Percentiles rank a stretch among this genome's conserved stretches.
Conservation (phyloP, 2,329 filamentous ascomycete genomes). For the Amphichorda felina region DNA sequence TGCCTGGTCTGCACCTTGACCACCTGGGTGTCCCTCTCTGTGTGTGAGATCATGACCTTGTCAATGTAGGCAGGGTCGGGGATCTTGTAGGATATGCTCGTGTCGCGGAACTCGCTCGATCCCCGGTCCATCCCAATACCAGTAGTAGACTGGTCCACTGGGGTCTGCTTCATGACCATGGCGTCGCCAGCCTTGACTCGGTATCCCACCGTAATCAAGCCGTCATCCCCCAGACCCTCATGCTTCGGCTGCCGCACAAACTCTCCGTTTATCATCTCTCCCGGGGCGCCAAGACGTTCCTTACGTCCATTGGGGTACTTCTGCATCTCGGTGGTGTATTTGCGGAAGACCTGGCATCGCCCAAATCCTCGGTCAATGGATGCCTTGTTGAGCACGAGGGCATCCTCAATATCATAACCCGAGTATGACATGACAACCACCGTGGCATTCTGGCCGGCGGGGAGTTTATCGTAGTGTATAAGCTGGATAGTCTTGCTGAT, state of each 20-base stretch:
- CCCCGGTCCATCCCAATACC: conserved; percentile 58
- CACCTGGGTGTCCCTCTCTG: conserved; percentile 73
- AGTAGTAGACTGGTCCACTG: conserved; percentile 63
- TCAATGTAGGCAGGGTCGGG: conserved; percentile 83
- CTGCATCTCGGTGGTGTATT: conserved; percentile 77
- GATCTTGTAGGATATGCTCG: conserved; percentile 67
- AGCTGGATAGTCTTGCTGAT: conserved; percentile 95
- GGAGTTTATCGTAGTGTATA: conserved; percentile 93
- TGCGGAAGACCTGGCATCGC: conserved; percentile 95
- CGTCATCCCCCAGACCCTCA: conserved; percentile 68
- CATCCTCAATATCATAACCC: conserved; percentile 98
- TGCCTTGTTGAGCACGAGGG: conserved; percentile 90
- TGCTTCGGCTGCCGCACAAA: conserved; percentile 50
- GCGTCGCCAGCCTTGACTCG: conserved; percentile 68
- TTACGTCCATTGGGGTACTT: conserved; percentile 74
- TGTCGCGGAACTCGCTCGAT: conserved; percentile 52
- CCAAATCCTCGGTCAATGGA: conserved; percentile 93
- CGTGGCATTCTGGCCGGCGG: conserved; percentile 91
- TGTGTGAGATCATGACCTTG: conserved; percentile 89
- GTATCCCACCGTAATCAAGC: conserved; percentile 77
- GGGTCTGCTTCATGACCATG: conserved; percentile 83
- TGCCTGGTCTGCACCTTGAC: conserved; percentile 96
- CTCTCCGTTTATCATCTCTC: conserved; percentile 40
- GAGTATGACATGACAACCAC: conserved; percentile 99
- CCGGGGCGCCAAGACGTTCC: conserved; percentile 51